Evolutionary conservation across 2,329 filamentous ascomycete species (phyloP), one percentile per base, ranked within the genome.

Genomic region (Decorospora gaudefroyi): DNA sequence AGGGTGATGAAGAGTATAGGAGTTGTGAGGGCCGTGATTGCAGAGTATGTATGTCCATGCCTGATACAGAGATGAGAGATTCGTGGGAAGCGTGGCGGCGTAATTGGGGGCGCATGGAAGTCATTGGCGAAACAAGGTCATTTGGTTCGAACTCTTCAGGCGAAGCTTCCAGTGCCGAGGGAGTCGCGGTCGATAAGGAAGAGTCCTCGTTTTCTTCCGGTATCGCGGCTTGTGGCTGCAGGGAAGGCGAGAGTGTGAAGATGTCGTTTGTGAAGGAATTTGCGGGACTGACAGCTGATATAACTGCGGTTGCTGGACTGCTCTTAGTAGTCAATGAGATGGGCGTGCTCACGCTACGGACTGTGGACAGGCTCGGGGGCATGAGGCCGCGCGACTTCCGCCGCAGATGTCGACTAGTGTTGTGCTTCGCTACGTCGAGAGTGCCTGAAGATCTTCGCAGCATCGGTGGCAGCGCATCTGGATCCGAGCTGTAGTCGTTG

Each of bases 11-110:
- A 3, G 63, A 61, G 49, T 74, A 74, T 12, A 85, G 81, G 46
- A 93, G 79, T 60, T 95, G 88, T 22, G 87, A 88, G 0, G 89
- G 88, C 3, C 87, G 82, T 1, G 80, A 78, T 59, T 86, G 85
- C 4, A 95, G 77, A 0, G 87, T 90, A 67, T 95, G 90, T 35
- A 96, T 95, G 64, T 96, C 92, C 67, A 96, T 85, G 2, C 90
- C 90, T 0, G 85, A 83, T 1, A 96, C 80, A 0, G 91, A 96
- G 56, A 96, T 81, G 49, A 96, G 85, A 12, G 89, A 95, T 66
- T 96, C 91, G 58, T 95, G 90, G 1, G 91, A 96, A 2, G 83
- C 66, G 2, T 83, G 78, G 21, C 86, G 84, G 27, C 82, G 86
- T 3, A 91, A 70, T 2, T 71, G 69, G 31, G 64, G 69, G 16